Base-by-base conservation (phyloP, 2,329 filamentous ascomycete species). In the Microascus cirrosus region DNA sequence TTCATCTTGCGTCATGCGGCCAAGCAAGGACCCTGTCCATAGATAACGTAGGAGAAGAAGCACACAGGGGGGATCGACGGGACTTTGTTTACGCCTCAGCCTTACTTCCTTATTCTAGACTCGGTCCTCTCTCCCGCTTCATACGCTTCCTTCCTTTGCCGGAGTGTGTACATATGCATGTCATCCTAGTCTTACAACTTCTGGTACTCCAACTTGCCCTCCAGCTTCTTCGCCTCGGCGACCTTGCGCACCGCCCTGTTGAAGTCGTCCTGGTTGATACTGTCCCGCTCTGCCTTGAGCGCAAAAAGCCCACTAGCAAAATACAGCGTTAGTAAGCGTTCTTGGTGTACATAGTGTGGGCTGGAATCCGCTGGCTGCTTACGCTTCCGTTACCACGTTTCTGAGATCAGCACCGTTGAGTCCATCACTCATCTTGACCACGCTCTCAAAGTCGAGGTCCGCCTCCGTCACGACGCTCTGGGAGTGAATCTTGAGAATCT, bases 371-470 rank as follows among this genome's bases (percentile, higher is more conserved):
- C n/a, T 18, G 18, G 18, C 6, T 50, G 85, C 90, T 79, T 82
- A 95, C 90, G 94, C 94, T 80, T 99, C 94, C 15, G 94, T 99
- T 56, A 99, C 92, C 56, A 99, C 92, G 70, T 99, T 99, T 68
- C 94, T 82, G 78, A 99, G 75, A 83, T 99, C 94, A 55, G 94
- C 94, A 70, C 94, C 94, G 74, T 99, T 99, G 66, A 99, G 82
- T 32, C 93, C 92, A 69, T 99, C 94, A 66, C 92, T 96, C 94
- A 99, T 99, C 85, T 99, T 99, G 64, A 99, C 94, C 60, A 99
- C 91, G 67, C 90, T 96, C 81, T 99, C 94, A 69, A 95, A 99
- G 72, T 99, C 95, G 68, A 99, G 90, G 62, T 99, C 94, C 1
- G 93, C 94, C 65, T 97, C 93, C 53, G 89, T 85, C 60, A 90